Percentiles rank a stretch among this genome's conserved stretches.
Evolutionary conservation across 352 stramenopile species (phyloP).

Genomic region (Phytophthora sansomeana): DNA sequence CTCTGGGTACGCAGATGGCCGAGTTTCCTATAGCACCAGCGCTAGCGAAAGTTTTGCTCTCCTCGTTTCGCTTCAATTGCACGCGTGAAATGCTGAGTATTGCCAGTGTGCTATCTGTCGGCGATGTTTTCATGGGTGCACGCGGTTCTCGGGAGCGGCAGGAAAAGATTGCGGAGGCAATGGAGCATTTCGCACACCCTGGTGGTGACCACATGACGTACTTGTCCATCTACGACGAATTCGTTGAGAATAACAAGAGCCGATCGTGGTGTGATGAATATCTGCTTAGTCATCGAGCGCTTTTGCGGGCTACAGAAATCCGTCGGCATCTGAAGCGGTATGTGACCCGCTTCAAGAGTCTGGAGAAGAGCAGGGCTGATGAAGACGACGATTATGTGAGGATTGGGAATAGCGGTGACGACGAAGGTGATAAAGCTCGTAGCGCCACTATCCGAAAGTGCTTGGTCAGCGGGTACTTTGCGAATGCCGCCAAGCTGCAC

Average conservation of each 20-base stretch:
- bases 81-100: slow-evolving; percentile 95
- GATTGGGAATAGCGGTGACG: slow-evolving; percentile 12
- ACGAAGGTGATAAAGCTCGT: slow-evolving; percentile 33
- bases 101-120: slow-evolving; percentile 96
- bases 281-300: slow-evolving; percentile 62
- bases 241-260: slow-evolving; percentile 67
- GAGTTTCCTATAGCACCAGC: slow-evolving; percentile 97
- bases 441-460: slow-evolving; percentile 62
- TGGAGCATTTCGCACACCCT: slow-evolving; percentile 71
- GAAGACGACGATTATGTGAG: slow-evolving; percentile 26
- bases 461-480: slow-evolving; percentile 90
- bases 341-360: slow-evolving; percentile 57
- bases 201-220: slow-evolving; percentile 81
- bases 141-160: slow-evolving; percentile 73
- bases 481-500: slow-evolving; percentile 97
- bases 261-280: slow-evolving; percentile 83
- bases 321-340: slow-evolving; percentile 74
- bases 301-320: slow-evolving; percentile 73
- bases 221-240: slow-evolving; percentile 75
- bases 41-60: slow-evolving; percentile 72
- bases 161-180: slow-evolving; percentile 68
- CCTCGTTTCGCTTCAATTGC: slow-evolving; percentile 82
- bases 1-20: slow-evolving; percentile 94
- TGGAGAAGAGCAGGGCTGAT: slow-evolving; percentile 6
- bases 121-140: slow-evolving; percentile 74